Base-by-base conservation (phyloP, 108 stramenopile species). In the Nitzschia palea region DNA sequence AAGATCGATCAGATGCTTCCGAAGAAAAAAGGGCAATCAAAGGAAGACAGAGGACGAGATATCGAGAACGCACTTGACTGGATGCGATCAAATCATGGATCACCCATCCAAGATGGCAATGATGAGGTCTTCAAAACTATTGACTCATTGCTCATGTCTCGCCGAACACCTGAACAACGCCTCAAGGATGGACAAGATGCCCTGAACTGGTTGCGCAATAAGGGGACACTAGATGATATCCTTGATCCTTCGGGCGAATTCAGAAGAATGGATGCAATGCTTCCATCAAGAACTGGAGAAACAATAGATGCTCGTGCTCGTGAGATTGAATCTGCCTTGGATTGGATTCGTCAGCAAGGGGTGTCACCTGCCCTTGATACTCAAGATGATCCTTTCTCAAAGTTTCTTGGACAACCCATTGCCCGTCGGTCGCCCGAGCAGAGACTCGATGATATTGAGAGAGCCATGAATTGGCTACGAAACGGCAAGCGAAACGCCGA, bases 11-110 rank as follows among this genome's bases (percentile, higher is more conserved):
- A 45, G 29, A 10, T 80, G 10, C 37, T 69, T 18, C 80, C 80
- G 5, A 26, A 64, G 14, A 61, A 60, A 33, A 71, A 52, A 15
- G 50, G 48, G 17, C 58, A 63, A 36, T 57, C 51, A 31, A 42
- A 55, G 9, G 68, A 74, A 26, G 65, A 73, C 37, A 23, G 64
- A 31, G 73, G 65, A 27, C 25, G 36, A 4, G 56, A 72, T 23
- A 55, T 80, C 22, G 73, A 74, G 44, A 68, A 60, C 4, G 68
- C 68, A 18, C 32, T 80, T 37, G 69, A 80, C 45, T 62, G 44
- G 61, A 29, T 62, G 23, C 3, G 44, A 5, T n/a, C n/a, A n/a
- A 72, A 42, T 18, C 31, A 57, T n/a, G 30, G 52, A 27, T 14
- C 37, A 17, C 28, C 26, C 20, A 12, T 44, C 9, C 17, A n/a